Evolutionary conservation across 2,329 filamentous ascomycete species (phyloP), one percentile per base, ranked within the genome.

Genomic region (Teratosphaeria viscida): DNA sequence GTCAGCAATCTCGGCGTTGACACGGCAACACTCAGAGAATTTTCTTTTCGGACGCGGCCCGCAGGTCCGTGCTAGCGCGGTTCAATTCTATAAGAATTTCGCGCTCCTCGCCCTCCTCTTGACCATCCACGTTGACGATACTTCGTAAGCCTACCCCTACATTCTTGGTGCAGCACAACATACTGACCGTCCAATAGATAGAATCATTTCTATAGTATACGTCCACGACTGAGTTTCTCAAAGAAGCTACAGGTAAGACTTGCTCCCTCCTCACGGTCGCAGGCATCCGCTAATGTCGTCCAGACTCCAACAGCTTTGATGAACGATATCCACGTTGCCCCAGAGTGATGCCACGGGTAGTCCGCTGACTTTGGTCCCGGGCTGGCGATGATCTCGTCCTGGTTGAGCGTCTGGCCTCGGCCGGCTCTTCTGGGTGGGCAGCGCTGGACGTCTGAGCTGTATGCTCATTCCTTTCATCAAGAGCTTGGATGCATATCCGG

Each of bases 381-480:
- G 66, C 62, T 66, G 69, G 69, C 66, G 65, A 71, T 71, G 69
- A 71, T 71, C 68, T 71, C 69, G 63, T 61, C 67, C 63, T 66
- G 61, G 63, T 66, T 55, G 63, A 63, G 67, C 57, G 67, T 65
- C 66, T 66, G 68, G 68, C 66, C 68, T 70, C 68, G 68, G 68
- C 62, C 68, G 67, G 68, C 64, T 65, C 58, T 64, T 61, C 60
- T 63, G 66, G 68, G 68, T 67, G 67, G 67, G 68, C 66, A 61
- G 63, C 68, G 68, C 64, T 65, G 68, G 68, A 67, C 63, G 69
- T 69, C 69, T 71, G 69, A 71, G 68, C 65, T 67, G 69, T 67
- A 53, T 57, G 56, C 64, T 55, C 35, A 63, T 63, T 37, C 35
- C 67, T 69, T 69, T 69, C 68, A 70, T 68, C 68, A 68, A 66